Evolutionary conservation across 139 green algal genomes (phyloP).

Genomic region (Micromonas commoda): DNA sequence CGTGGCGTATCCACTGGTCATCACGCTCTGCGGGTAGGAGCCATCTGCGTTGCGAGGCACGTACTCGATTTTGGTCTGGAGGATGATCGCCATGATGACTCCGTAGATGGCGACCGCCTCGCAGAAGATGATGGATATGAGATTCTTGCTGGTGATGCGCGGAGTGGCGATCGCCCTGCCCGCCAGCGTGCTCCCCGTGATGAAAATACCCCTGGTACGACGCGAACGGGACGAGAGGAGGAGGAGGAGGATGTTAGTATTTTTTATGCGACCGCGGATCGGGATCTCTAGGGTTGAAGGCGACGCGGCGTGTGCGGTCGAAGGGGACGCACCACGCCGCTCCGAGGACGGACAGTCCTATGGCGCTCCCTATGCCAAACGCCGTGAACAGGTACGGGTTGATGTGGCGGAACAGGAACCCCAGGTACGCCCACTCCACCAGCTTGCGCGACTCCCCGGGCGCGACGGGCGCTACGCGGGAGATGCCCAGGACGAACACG

Average conservation of each 20-base stretch:
- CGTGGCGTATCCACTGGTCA: constrained; percentile 81
- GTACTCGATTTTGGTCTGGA: constrained; percentile 89
- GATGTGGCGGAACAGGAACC: constrained; percentile 27
- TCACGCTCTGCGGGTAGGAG: constrained; percentile 43
- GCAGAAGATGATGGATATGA: constrained; percentile 99
- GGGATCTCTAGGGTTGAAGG: background rate
- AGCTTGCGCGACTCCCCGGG: background rate
- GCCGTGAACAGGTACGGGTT: constrained; percentile 29
- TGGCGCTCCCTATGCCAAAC: constrained; percentile 18
- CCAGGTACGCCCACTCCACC: constrained; percentile 34
- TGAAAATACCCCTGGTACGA: constrained; percentile 95
- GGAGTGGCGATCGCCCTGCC: constrained; percentile 88
- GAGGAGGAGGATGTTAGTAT: background rate
- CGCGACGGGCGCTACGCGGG: background rate
- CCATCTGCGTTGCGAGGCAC: constrained; percentile 38
- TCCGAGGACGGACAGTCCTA: constrained; percentile 30
- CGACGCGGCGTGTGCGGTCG: too few relatives aligned
- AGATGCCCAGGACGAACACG: background rate
- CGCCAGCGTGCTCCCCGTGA: constrained; percentile 91
- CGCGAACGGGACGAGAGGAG: background rate
- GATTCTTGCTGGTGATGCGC: constrained; percentile 96
- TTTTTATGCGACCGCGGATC: background rate
- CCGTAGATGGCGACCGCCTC: constrained; percentile 99
- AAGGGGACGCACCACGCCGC: too few relatives aligned
- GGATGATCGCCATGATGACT: constrained; percentile 98